A percentile compares a stretch with the other conserved stretches of the same genome.
Conservation (phyloP, 2,329 filamentous ascomycete genomes). For the Penicillium aurantiogriseum region DNA sequence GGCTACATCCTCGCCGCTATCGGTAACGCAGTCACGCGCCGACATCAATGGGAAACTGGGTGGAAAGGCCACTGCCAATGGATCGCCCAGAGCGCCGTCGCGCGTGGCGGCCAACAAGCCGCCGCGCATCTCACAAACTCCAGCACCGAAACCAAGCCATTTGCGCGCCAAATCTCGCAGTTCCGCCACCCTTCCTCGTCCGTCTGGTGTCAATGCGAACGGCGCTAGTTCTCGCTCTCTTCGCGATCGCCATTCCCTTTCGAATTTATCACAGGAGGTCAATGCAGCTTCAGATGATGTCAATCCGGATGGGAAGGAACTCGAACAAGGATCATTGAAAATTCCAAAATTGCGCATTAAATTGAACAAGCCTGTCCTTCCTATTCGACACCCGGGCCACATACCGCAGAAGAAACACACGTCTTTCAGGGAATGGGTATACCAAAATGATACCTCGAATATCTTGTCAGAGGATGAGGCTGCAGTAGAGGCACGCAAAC, state of each 20-base stretch:
- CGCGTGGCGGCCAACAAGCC: slow-evolving; percentile 25
- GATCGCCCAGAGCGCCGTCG: slow-evolving; percentile 29
- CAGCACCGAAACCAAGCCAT: slow-evolving; percentile 26
- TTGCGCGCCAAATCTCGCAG: slow-evolving; percentile 34
- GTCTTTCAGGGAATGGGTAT: slow-evolving; percentile 66
- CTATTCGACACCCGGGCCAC: slow-evolving; percentile 54
- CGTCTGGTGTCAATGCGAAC: slow-evolving; percentile 18
- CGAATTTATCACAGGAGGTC: slow-evolving; percentile 20
- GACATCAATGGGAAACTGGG: slow-evolving; percentile 32
- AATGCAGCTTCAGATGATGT: slow-evolving; percentile 12
- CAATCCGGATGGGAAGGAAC: slow-evolving; percentile 19
- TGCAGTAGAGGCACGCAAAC: slow-evolving; percentile 65
- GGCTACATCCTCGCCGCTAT: slow-evolving; percentile 33
- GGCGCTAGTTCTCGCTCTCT: slow-evolving; percentile 25
- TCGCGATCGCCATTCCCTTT: slow-evolving; percentile 30
- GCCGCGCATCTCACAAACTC: slow-evolving; percentile 27
- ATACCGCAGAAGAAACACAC: slow-evolving; percentile 46
- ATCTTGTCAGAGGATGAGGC: slow-evolving; percentile 60
- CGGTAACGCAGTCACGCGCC: slow-evolving; percentile 29
- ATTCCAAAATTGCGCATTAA: slow-evolving; percentile 47
- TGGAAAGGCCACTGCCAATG: slow-evolving; percentile 33
- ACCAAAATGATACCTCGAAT: slow-evolving; percentile 48
- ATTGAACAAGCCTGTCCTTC: slow-evolving; percentile 51
- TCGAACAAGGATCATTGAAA: slow-evolving; percentile 23
- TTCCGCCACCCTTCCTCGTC: slow-evolving; percentile 23